Conservation (phyloP, 768 basidiomycete genomes). For the Suillus discolor region DNA sequence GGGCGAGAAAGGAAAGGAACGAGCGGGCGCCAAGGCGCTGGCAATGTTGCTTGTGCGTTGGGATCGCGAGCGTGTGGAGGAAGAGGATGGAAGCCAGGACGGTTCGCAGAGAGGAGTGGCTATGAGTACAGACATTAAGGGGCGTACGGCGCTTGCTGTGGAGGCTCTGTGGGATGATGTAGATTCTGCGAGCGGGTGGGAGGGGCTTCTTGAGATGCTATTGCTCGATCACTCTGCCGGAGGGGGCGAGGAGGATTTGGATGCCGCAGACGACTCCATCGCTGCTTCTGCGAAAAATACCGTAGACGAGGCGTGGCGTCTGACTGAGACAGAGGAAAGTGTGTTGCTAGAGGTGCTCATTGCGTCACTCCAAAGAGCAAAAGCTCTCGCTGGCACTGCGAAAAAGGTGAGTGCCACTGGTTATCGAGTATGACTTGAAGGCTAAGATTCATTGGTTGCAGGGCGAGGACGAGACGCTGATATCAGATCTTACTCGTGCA, state of each 20-base stretch:
- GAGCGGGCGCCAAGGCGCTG: conserved; percentile 71
- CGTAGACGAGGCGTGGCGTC: conserved; percentile 77
- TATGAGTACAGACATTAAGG: conserved; percentile 45
- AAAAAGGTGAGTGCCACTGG: conserved; percentile 65
- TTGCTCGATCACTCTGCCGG: conserved; percentile 85
- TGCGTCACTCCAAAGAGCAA: conserved; percentile 63
- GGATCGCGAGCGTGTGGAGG: conserved; percentile 52
- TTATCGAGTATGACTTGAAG: not conserved
- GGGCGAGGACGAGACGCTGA: conserved; percentile 73
- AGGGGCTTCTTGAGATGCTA: conserved; percentile 75
- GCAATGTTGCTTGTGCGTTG: conserved; percentile 76
- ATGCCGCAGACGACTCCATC: conserved; percentile 26
- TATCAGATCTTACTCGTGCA: conserved; percentile 78
- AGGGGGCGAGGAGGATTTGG: conserved; percentile 45
- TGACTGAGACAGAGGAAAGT: conserved; percentile 88
- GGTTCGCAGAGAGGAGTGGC: conserved; percentile 18
- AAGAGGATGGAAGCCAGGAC: conserved; percentile 38
- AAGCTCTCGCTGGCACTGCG: conserved; percentile 49
- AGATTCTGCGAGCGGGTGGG: conserved; percentile 77
- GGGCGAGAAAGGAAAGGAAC: conserved; percentile 52
- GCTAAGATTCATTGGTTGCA: conserved; percentile 26
- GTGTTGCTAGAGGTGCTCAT: conserved; percentile 83
- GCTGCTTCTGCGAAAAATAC: conserved; percentile 28
- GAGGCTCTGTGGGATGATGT: conserved; percentile 89
- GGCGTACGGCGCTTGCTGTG: conserved; percentile 77